These are phyloP conservation scores for Aspergillus vadensis DNA, from an alignment of 2,329 filamentous ascomycete genomes.

Conservation along the genomic window DNA sequence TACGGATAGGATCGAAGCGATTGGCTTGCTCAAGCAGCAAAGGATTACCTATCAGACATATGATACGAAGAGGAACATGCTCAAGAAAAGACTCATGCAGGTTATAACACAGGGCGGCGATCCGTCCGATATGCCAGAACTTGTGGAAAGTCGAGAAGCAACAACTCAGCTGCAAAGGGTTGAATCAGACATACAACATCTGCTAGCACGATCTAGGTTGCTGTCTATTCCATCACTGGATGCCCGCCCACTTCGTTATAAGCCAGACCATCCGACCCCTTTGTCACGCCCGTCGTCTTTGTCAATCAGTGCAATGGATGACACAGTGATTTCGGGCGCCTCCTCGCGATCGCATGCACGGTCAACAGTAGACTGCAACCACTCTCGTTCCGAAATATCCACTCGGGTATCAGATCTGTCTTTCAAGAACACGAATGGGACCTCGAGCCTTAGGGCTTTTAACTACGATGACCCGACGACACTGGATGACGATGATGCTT, in stretches of 20 bases:
- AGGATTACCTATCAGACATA: conserved; percentile 30
- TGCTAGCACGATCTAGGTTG: conserved; percentile 36
- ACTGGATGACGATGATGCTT: conserved; percentile 30
- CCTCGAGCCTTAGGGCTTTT: conserved; percentile 8
- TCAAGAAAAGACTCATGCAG: conserved; percentile 41
- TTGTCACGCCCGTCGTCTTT: not conserved
- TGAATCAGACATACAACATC: conserved; percentile 35
- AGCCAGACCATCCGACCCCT: not conserved
- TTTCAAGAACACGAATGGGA: conserved; percentile 8
- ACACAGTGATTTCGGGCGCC: not conserved
- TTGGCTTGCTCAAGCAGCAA: conserved; percentile 36
- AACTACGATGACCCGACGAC: conserved; percentile 26
- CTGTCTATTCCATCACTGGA: conserved; percentile 15
- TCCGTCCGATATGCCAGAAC: conserved; percentile 34
- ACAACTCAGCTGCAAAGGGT: conserved; percentile 37
- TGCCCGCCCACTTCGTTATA: not conserved
- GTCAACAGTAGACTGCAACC: conserved; percentile 2
- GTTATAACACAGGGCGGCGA: conserved; percentile 39
- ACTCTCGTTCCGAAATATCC: conserved; percentile 2
- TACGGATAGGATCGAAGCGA: conserved; percentile 40
- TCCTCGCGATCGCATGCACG: conserved; percentile 5
- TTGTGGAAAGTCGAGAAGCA: conserved; percentile 37
- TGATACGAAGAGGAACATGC: conserved; percentile 33
- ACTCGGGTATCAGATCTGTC: conserved; percentile 4
- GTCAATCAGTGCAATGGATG: not conserved